A percentile compares a stretch with the other conserved stretches of the same genome.
Evolutionary conservation across 192 early-diverging fungal genomes (phyloP).

Genomic region (Gorgonomyces haynaldii): DNA sequence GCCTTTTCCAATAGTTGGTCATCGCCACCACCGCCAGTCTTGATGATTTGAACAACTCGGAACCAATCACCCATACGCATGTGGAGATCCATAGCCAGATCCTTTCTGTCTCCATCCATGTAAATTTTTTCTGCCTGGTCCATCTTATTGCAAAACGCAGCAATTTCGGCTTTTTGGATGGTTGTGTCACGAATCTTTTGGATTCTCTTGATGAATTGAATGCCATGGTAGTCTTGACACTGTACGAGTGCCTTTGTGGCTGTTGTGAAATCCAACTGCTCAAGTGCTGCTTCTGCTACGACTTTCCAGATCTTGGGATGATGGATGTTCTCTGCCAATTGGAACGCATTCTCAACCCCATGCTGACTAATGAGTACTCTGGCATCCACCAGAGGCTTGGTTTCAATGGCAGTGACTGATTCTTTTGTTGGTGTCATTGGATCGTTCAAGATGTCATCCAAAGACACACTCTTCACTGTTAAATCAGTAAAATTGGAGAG

Average conservation of each 20-base stretch:
- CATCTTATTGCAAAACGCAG: conserved; percentile 31
- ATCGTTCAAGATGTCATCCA: conserved; percentile 40
- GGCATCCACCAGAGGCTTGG: conserved; percentile 35
- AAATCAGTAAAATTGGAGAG: conserved; percentile 41
- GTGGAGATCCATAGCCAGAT: conserved; percentile 42
- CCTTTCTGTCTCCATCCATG: conserved; percentile 46
- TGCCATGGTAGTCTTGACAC: conserved; percentile 34
- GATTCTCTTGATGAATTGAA: conserved; percentile 41
- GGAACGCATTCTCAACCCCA: conserved; percentile 31
- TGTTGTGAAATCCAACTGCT: conserved; percentile 28
- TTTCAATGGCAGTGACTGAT: conserved; percentile 25
- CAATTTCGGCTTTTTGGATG: conserved; percentile 45
- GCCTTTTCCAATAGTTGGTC: conserved; percentile 41
- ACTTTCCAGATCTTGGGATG: conserved; percentile 44
- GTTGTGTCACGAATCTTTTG: conserved; percentile 33
- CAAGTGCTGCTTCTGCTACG: conserved; percentile 36
- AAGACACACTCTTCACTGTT: conserved; percentile 33
- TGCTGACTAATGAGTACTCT: conserved; percentile 32
- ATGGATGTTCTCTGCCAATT: conserved; percentile 42
- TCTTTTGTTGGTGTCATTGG: conserved; percentile 29
- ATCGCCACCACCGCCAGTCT: conserved; percentile 42
- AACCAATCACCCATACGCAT: conserved; percentile 46
- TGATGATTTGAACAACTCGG: conserved; percentile 45
- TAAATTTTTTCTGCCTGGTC: conserved; percentile 41
- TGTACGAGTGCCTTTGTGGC: conserved; percentile 38